Evolutionary conservation across 148 eudicot genomes (phyloP), one percentile per base, ranked within the genome.

Genomic region (Spergularia marina): DNA sequence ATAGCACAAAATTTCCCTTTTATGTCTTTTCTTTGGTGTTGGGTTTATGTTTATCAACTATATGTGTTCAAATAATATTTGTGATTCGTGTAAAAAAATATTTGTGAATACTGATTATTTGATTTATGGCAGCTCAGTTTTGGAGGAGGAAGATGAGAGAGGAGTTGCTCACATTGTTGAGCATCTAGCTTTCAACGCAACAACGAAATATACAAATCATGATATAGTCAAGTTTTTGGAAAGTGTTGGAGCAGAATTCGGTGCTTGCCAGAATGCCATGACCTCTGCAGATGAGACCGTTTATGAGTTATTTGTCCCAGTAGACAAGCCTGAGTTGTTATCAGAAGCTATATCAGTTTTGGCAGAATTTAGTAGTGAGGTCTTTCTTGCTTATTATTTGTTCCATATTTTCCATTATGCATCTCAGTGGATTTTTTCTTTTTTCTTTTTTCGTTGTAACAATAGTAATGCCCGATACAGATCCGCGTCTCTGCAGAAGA

Each of bases 151-250:
- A 78, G 87, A 91, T 83, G 94, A 93, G 76, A 86, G 96, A 81
- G 98, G 98, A 58, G 94, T 93, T 84, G 96, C 96, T 74, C 96
- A 91, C 82, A 88, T 93, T 73, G 92, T 93, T 39, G 98, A 93
- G 86, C 98, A 93, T 86, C 89, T 93, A 66, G 98, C 98, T 64
- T 93, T 93, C 79, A 93, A 92, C 80, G 93, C 98, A 69, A 93
- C 98, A 54, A 80, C 87, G 77, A 93, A 88, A 53, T 93, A 91
- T 79, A 83, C 93, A 40, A 89, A 91, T 82, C 92, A 89, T 76
- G 96, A 91, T 71, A 84, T 91, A 65, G 84, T 91, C 70, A 91
- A 82, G 76, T 91, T 91, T 84, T 85, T 91, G 70, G 96, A 91
- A 79, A 89, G 96, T 75, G 82, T 91, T 80, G 96, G 96, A 74